Evolutionary conservation across 2,329 filamentous ascomycete genomes (phyloP).

Genomic region (Monilinia vaccinii-corymbosi): DNA sequence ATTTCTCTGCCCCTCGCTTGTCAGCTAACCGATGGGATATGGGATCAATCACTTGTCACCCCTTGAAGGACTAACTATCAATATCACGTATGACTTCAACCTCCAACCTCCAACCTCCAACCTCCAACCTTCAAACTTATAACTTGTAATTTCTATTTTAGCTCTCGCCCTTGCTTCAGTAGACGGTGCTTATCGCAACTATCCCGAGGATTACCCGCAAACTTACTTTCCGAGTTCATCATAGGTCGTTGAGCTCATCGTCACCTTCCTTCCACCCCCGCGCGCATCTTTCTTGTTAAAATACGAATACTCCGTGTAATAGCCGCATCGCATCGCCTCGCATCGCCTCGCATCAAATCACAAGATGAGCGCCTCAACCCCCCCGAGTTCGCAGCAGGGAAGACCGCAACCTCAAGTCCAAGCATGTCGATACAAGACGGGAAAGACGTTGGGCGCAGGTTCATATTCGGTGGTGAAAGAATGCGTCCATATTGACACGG

Average conservation of each 20-base stretch:
- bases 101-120: too few species aligned
- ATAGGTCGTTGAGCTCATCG: not conserved
- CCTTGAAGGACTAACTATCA: too few species aligned
- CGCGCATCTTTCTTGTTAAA: not conserved
- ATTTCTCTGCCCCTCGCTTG: not conserved
- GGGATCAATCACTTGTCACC: too few species aligned
- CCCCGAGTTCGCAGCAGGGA: slow-evolving; percentile 10
- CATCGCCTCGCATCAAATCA: not conserved
- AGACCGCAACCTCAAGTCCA: slow-evolving; percentile 46
- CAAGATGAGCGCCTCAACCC: slow-evolving; percentile 3
- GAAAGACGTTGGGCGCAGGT: slow-evolving; percentile 91
- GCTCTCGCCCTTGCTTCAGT: too few species aligned
- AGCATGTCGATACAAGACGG: slow-evolving; percentile 96
- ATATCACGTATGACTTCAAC: too few species aligned
- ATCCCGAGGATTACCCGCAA: not conserved
- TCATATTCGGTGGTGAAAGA: slow-evolving; percentile 99
- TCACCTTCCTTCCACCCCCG: not conserved
- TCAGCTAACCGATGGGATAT: too few species aligned
- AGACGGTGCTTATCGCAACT: not conserved
- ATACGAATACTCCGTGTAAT: not conserved
- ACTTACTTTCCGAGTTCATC: not conserved
- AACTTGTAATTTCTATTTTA: too few species aligned
- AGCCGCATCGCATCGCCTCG: too few species aligned
- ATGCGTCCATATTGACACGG: slow-evolving; percentile 96
- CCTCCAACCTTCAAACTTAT: too few species aligned